Evolutionary conservation across 805 yeast species (phyloP).

Genomic region (Zygoascus ofunaensis): DNA sequence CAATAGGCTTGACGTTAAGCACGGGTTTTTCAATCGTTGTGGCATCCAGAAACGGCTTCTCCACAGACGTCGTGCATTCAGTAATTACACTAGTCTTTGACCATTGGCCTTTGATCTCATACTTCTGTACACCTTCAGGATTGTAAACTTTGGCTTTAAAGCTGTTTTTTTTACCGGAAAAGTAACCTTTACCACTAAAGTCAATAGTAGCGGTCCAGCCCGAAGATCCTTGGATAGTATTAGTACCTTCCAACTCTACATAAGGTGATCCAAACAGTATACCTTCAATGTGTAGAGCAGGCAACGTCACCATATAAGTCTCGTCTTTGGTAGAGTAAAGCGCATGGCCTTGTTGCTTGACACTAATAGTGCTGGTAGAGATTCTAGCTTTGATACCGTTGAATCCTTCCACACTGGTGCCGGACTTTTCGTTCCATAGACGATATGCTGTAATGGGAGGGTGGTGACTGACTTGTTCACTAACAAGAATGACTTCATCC

Average conservation of each 20-base stretch:
- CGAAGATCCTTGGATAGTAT: slow-evolving; percentile 72
- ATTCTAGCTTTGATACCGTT: slow-evolving; percentile 82
- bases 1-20: slow-evolving; percentile 69
- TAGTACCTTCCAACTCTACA: slow-evolving; percentile 84
- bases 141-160: slow-evolving; percentile 66
- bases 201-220: slow-evolving; percentile 71
- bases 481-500: slow-evolving; percentile 71
- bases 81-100: slow-evolving; percentile 60
- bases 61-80: slow-evolving; percentile 41
- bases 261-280: slow-evolving; percentile 83
- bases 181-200: slow-evolving; percentile 88
- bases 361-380: slow-evolving; percentile 67
- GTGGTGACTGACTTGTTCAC: slow-evolving; percentile 95
- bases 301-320: slow-evolving; percentile 74
- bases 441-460: slow-evolving; percentile 96
- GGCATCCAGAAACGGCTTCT: slow-evolving; percentile 28
- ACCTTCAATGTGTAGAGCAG: slow-evolving; percentile 93
- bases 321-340: slow-evolving; percentile 42
- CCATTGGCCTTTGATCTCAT: slow-evolving; percentile 89
- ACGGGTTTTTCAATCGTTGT: slow-evolving; percentile 39
- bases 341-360: slow-evolving; percentile 91
- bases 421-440: slow-evolving; percentile 61
- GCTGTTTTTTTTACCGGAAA: slow-evolving; percentile 87
- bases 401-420: slow-evolving; percentile 73
- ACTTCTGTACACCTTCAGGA: slow-evolving; percentile 46